Conservation (phyloP, 768 basidiomycete genomes). For the Mrakia gelida region DNA sequence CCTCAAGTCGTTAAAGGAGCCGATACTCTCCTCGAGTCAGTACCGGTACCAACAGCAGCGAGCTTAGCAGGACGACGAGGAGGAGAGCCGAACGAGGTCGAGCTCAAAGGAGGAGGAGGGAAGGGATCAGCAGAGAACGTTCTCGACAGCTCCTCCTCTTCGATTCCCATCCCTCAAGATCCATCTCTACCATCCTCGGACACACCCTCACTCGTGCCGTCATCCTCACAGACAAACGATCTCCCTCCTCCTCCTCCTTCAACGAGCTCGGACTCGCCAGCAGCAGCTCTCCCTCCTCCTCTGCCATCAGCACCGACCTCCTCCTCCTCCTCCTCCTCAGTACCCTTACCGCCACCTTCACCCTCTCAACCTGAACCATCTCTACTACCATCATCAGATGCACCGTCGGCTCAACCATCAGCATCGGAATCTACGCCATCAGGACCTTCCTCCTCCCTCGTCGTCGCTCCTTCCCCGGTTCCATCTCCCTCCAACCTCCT, state of each 20-base stretch:
- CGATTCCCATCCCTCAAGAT: neutral
- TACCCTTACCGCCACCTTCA: neutral
- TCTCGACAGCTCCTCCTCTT: neutral
- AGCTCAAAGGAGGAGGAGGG: neutral
- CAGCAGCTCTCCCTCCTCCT: neutral
- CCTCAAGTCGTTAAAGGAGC: too few relatives aligned
- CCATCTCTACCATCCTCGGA: neutral
- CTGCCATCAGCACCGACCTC: neutral
- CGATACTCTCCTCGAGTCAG: too few relatives aligned
- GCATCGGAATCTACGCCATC: neutral
- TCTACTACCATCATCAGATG: neutral
- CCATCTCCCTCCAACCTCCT: slow-evolving; percentile 47
- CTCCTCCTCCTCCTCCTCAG: neutral
- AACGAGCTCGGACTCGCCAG: neutral
- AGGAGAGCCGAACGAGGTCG: neutral
- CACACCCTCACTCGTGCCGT: neutral
- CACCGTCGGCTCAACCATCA: neutral
- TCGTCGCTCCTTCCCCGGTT: slow-evolving; percentile 1
- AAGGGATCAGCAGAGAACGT: neutral
- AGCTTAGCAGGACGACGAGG: neutral
- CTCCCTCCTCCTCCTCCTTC: neutral
- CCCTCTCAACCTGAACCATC: neutral
- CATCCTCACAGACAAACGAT: too few relatives aligned
- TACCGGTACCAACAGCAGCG: neutral
- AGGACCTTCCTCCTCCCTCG: neutral